Evolutionary conservation across 306 rosid species (phyloP), one percentile per base, ranked within the genome.

Genomic region (Luffa acutangula): DNA sequence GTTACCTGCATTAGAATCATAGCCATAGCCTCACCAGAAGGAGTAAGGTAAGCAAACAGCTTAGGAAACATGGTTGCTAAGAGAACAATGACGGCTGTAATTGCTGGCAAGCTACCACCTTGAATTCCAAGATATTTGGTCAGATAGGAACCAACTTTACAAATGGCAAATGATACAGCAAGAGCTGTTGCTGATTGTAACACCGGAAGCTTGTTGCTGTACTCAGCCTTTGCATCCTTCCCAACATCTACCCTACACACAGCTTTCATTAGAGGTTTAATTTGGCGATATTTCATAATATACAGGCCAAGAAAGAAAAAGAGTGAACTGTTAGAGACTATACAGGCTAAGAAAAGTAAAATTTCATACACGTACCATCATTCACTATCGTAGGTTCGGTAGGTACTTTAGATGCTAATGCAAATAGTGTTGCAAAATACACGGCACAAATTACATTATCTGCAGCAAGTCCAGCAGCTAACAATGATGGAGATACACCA

Each of bases 401-500:
- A 83, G 96, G 97, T 31, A 91, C 89, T 85, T 76, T 87, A 78
- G 93, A 89, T 60, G 88, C 91, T 56, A 93, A 71, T 7, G 86
- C 89, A 71, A 93, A 90, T 86, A 93, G 83, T 53, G 90, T 86
- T 17, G 91, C 77, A 83, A 90, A 93, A 79, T 89, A 93, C 63
- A 89, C 80, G 31, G 96, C 92, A 86, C 93, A 89, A 42, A 93
- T 89, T 72, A 93, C 96, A 82, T 93, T 93, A 80, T 93, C 97
- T 36, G 97, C 96, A 11, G 97, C 92, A 82, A 93, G 83, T 67
- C 92, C 90, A 37, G 96, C 96, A 10, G 92, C 87, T 75, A 89
- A 81, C 79, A 85, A 82, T 60, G 96, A 92, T 2, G 91, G 85
- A n/a, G 88, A 77, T 46, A 89, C 73, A 25, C 83, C 92, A 13